Conservation (phyloP, 2,329 filamentous ascomycete species). For the Elsinoe necatrix region DNA sequence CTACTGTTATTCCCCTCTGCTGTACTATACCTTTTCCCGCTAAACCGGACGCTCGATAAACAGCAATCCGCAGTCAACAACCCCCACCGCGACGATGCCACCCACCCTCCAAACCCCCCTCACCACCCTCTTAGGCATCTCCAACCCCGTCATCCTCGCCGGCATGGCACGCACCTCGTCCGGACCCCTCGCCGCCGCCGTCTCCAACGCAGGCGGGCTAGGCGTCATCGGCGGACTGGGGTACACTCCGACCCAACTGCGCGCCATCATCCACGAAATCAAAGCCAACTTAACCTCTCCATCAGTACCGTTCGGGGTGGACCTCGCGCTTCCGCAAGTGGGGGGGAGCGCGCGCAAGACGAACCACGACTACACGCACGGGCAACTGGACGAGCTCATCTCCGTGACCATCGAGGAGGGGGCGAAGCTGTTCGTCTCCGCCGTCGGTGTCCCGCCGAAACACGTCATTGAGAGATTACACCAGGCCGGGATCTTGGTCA, state of each 20-base stretch:
- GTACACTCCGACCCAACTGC: conserved; percentile 67
- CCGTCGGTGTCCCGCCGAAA: conserved; percentile 76
- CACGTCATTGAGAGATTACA: conserved; percentile 69
- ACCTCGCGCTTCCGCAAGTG: conserved; percentile 83
- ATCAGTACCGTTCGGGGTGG: conserved; percentile 76
- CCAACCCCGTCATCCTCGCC: conserved; percentile 82
- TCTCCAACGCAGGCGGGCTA: conserved; percentile 80
- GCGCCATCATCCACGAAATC: conserved; percentile 74
- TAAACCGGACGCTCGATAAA: background rate
- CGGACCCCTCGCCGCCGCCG: conserved; percentile 69
- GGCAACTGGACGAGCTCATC: conserved; percentile 78
- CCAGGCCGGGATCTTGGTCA: conserved; percentile 68
- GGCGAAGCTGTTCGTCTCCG: conserved; percentile 77
- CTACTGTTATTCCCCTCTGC: no score
- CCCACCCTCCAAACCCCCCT: conserved; percentile 64
- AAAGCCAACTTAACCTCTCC: conserved; percentile 62
- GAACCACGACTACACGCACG: conserved; percentile 92
- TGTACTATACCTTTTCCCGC: background rate
- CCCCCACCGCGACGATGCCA: background rate
- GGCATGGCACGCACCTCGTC: conserved; percentile 87
- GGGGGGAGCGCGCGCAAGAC: conserved; percentile 77
- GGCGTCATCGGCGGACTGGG: conserved; percentile 54
- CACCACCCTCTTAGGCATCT: conserved; percentile 68
- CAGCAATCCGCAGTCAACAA: background rate
- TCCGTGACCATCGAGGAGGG: conserved; percentile 77